Conservation (phyloP, 2,329 filamentous ascomycete genomes). For the Rhynchosporium secalis region DNA sequence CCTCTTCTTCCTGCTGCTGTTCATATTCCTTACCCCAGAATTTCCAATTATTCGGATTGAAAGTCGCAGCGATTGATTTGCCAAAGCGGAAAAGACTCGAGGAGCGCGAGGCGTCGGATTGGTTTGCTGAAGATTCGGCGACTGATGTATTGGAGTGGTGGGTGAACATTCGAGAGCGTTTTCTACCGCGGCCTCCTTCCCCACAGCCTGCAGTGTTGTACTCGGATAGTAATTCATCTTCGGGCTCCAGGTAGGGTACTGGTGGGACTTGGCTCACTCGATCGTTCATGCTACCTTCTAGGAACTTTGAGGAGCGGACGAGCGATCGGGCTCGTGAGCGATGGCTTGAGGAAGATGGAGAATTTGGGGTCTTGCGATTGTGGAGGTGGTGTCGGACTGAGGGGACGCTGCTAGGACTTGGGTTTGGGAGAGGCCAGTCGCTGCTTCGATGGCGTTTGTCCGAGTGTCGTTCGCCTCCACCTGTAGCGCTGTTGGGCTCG, state of each 20-base stretch:
- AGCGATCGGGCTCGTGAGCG: slow-evolving; percentile 37
- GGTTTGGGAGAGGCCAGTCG: slow-evolving; percentile 45
- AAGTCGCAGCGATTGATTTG: slow-evolving; percentile 52
- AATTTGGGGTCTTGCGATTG: slow-evolving; percentile 37
- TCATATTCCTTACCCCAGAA: slow-evolving; percentile 34
- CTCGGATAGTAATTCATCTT: slow-evolving; percentile 29
- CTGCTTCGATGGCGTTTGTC: slow-evolving; percentile 46
- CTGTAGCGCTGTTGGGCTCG: slow-evolving; percentile 7
- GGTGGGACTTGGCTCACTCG: slow-evolving; percentile 67
- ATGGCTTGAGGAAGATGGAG: slow-evolving; percentile 21
- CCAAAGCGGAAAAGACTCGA: slow-evolving; percentile 54
- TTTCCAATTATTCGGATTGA: slow-evolving; percentile 55
- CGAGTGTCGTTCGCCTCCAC: slow-evolving; percentile 37
- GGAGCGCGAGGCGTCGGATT: slow-evolving; percentile 20
- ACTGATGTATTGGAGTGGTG: slow-evolving; percentile 23
- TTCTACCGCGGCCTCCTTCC: slow-evolving; percentile 22
- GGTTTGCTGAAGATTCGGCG: slow-evolving; percentile 28
- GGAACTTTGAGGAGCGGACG: slow-evolving; percentile 62
- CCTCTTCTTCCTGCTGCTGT: slow-evolving; percentile 36
- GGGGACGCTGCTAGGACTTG: slow-evolving; percentile 15
- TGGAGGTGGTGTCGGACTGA: slow-evolving; percentile 24
- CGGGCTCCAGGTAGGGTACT: slow-evolving; percentile 32
- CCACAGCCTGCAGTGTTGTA: slow-evolving; percentile 18
- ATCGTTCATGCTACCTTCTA: slow-evolving; percentile 86
- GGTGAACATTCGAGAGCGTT: slow-evolving; percentile 25